Evolutionary conservation across 176 grass and related monocot genomes (phyloP).

Genomic region (Eremochloa ophiuroides): DNA sequence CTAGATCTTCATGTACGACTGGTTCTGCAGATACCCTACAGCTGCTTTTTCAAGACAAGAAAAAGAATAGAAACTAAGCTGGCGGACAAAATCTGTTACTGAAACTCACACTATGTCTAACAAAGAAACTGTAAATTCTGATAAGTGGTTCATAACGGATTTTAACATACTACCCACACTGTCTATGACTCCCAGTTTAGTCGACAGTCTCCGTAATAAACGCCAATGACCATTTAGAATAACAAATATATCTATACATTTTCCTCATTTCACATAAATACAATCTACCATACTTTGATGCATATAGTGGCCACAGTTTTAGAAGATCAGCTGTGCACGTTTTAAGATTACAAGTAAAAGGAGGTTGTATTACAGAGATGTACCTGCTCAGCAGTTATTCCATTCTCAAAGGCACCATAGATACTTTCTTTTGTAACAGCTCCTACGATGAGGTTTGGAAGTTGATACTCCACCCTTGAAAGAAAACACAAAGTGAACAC

Average conservation of each 20-base stretch:
- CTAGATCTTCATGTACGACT: not conserved
- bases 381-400: slow-evolving; percentile 92
- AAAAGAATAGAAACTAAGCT: not conserved
- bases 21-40: not conserved
- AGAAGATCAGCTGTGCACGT: not conserved
- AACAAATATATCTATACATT: no score
- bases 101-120: no score
- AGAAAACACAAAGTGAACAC: not conserved
- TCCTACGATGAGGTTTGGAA: slow-evolving; percentile 88
- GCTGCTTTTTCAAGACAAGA: not conserved
- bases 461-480: slow-evolving; percentile 88
- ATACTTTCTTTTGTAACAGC: slow-evolving; percentile 94
- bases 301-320: not conserved
- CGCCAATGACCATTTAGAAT: no score
- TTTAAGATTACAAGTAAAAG: not conserved
- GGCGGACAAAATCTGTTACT: not conserved
- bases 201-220: no score
- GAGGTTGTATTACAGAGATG: not conserved
- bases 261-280: no score
- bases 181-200: no score
- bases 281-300: no score
- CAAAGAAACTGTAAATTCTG: no score
- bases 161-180: no score
- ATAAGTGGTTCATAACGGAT: no score
- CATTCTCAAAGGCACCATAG: slow-evolving; percentile 89